Evolutionary conservation across 768 basidiomycete species (phyloP).

Genomic region (Daedaleopsis nitida): DNA sequence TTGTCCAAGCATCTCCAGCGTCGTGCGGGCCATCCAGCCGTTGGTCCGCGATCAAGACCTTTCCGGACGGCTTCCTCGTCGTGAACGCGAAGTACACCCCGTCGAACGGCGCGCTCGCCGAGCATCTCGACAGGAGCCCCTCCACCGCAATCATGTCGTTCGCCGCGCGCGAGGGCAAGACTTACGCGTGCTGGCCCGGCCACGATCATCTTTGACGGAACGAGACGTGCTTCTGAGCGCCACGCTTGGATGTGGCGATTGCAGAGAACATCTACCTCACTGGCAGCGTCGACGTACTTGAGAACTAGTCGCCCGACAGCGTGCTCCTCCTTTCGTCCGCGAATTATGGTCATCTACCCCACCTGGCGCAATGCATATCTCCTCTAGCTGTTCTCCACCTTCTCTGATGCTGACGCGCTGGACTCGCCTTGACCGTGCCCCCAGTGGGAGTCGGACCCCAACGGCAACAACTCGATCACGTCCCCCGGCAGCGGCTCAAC

Average conservation of each 20-base stretch:
- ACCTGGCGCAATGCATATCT: slow-evolving; percentile 63
- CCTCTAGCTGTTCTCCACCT: slow-evolving; percentile 1
- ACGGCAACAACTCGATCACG: slow-evolving; percentile 52
- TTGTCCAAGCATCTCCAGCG: slow-evolving; percentile 19
- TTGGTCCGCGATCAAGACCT: slow-evolving; percentile 45
- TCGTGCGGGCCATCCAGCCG: slow-evolving; percentile 16
- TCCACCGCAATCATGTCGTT: slow-evolving; percentile 68
- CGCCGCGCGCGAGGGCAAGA: slow-evolving; percentile 51
- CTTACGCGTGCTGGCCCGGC: slow-evolving; percentile 55
- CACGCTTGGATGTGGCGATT: too few relatives aligned
- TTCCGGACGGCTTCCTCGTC: slow-evolving; percentile 68
- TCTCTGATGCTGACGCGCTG: slow-evolving; percentile 8
- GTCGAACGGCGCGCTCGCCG: slow-evolving; percentile 56
- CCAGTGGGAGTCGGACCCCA: slow-evolving; percentile 71
- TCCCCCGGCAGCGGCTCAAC: slow-evolving; percentile 42
- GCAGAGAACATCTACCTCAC: slow-evolving; percentile 71
- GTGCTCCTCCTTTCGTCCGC: slow-evolving; percentile 56
- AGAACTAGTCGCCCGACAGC: slow-evolving; percentile 61
- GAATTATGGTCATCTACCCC: slow-evolving; percentile 66
- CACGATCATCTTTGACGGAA: not conserved
- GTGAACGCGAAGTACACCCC: slow-evolving; percentile 65
- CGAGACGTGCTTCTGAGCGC: not conserved
- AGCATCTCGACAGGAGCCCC: slow-evolving; percentile 68
- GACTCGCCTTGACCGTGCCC: slow-evolving; percentile 46
- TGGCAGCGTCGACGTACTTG: slow-evolving; percentile 58